Evolutionary conservation across 192 early-diverging fungal genomes (phyloP).

Genomic region (Helicostylum pulchrum): DNA sequence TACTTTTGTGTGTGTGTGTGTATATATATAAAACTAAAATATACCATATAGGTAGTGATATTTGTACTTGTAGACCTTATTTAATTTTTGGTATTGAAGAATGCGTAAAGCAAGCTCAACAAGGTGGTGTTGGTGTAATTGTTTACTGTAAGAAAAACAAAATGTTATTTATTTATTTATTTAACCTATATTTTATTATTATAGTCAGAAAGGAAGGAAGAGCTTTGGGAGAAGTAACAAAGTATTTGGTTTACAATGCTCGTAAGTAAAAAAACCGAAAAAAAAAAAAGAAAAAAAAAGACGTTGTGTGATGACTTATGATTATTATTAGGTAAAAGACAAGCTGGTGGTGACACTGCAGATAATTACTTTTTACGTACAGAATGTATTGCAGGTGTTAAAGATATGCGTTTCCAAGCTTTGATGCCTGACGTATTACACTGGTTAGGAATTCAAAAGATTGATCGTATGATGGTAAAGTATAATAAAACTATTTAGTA

Average conservation of each 20-base stretch:
- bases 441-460: conserved; percentile 92
- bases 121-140: conserved; percentile 91
- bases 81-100: conserved; percentile 90
- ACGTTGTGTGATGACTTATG: background rate
- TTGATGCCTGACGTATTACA: conserved; percentile 96
- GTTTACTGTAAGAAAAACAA: conserved; percentile 70
- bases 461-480: conserved; percentile 82
- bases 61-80: conserved; percentile 82
- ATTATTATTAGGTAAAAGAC: conserved; percentile 42
- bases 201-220: conserved; percentile 90
- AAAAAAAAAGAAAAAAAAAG: too few relatives aligned
- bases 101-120: conserved; percentile 80
- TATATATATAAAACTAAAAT: conserved; percentile 1
- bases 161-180: background rate
- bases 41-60: conserved; percentile 53
- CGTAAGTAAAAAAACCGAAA: conserved; percentile 57
- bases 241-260: conserved; percentile 95
- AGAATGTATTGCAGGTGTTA: conserved; percentile 84
- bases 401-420: conserved; percentile 96
- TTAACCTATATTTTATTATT: background rate
- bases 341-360: conserved; percentile 84
- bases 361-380: conserved; percentile 87
- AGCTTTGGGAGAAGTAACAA: conserved; percentile 92
- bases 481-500: background rate
- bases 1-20: background rate